Conservation (phyloP, 257 asterid species). For the Ophiorrhiza pumila region DNA sequence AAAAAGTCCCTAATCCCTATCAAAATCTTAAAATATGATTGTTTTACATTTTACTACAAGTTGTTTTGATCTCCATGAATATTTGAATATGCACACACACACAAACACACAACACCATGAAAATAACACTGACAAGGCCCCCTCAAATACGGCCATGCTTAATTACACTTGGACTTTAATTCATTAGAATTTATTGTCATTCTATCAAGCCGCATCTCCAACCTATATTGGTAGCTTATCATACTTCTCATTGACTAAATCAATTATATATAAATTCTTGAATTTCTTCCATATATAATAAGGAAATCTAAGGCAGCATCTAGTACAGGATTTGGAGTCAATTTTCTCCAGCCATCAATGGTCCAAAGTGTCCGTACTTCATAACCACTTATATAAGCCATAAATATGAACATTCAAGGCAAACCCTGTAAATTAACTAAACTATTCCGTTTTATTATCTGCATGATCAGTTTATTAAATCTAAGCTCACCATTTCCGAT, state of each 20-base stretch:
- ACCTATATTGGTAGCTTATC: not conserved
- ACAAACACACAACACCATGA: too few species aligned
- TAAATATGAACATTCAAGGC: not conserved
- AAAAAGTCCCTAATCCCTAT: too few species aligned
- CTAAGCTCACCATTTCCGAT: not conserved
- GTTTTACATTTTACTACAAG: too few species aligned
- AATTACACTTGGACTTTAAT: too few species aligned
- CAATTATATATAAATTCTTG: not conserved
- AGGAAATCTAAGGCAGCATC: not conserved
- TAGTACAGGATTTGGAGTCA: not conserved
- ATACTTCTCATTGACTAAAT: slow-evolving; percentile 8
- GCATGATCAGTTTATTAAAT: too few species aligned
- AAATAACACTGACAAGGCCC: too few species aligned
- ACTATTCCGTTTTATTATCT: too few species aligned
- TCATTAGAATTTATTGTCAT: not conserved
- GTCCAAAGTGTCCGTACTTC: slow-evolving; percentile 19
- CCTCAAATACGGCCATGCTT: too few species aligned
- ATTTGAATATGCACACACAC: too few species aligned
- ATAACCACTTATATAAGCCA: slow-evolving; percentile 5
- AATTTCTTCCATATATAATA: not conserved
- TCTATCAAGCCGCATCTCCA: not conserved
- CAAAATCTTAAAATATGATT: too few species aligned
- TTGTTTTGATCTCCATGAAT: too few species aligned
- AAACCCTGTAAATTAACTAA: not conserved
- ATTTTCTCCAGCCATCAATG: slow-evolving; percentile 11